These are phyloP conservation scores for Diaporthe sp. DNA, from an alignment of 2,329 filamentous ascomycete species.

Conservation along the genomic window DNA sequence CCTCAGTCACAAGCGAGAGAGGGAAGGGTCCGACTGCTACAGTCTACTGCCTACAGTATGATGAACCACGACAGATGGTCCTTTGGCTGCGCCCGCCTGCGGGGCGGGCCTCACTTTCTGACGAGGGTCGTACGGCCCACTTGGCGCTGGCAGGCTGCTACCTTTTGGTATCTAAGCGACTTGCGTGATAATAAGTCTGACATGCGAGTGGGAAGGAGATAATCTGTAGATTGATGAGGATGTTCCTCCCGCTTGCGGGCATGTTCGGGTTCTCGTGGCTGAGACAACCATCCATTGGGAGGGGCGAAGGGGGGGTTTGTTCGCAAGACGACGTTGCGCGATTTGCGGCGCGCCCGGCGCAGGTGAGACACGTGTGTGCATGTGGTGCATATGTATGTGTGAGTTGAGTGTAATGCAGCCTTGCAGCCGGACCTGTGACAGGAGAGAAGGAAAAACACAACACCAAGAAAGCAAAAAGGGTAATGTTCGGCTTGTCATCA, in stretches of 20 bases:
- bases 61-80: not conserved
- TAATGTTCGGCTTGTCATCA: conserved; percentile 9
- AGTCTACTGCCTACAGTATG: not conserved
- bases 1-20: conserved; percentile 30
- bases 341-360: conserved; percentile 28
- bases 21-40: not conserved
- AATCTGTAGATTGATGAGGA: conserved; percentile 3
- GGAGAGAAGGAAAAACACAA: not conserved
- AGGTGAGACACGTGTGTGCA: conserved; percentile 32
- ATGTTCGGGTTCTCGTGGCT: not conserved
- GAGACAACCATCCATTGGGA: conserved; percentile 11
- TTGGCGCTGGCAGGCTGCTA: conserved; percentile 10
- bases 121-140: conserved; percentile 5
- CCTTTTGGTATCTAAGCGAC: conserved; percentile 26
- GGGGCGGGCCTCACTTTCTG: conserved; percentile 2
- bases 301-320: conserved; percentile 11
- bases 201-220: not conserved
- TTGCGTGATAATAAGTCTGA: conserved; percentile 7
- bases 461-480: not conserved
- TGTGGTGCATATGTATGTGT: not conserved
- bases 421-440: not conserved
- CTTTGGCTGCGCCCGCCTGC: not conserved
- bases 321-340: conserved; percentile 26
- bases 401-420: conserved; percentile 20
- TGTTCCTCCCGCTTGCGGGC: not conserved